Base-by-base conservation (phyloP, 2,329 filamentous ascomycete species). In the Colletotrichum ledebouriae region DNA sequence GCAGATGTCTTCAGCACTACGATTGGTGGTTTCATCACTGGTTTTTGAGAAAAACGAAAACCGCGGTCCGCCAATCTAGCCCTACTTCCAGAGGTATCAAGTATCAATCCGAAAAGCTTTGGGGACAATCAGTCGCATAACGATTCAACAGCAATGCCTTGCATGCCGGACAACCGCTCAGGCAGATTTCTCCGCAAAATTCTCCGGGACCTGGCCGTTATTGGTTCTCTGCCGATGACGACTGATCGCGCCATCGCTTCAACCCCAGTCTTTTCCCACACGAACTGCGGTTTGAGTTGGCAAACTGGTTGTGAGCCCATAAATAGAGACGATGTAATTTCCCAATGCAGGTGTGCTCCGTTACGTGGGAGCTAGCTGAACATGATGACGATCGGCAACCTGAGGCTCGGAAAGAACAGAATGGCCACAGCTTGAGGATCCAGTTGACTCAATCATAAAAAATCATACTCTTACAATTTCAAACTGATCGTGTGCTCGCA, bases 161-260 rank as follows among this genome's bases (percentile, higher is more conserved):
- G 41, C 53, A 22, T 22, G 22, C 47, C 55, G 55, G 61, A 69
- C 55, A 69, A 3, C 17, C 46, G 49, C 10, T 47, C 37, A n/a
- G 17, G 44, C 42, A 39, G 20, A 33, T 59, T 66, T 66, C 56
- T 71, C 66, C 69, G 69, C 37, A 20, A 71, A 50, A 66, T 63
- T 70, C 58, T 71, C 69, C 69, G 66, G 52, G 44, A 11, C 61
- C 58, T 63, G 63, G 3, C 66, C 62, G 6, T 52, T 58, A 70
- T n/a, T 25, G 56, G 58, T 9, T 22, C 20, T 53, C 17, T 20
- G 50, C 69, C 61, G 66, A 71, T 71, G 66, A 60, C 62, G 65
- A 71, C 58, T 63, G 22, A 59, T 71, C 33, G 62, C 69, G 66
- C 46, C 37, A 69, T 70, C 33, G 33, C 22, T 22, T 11, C 33